These are phyloP conservation scores for Pseudozyma flocculosa DNA, from an alignment of 1,284 basidiomycete species.

Conservation along the genomic window DNA sequence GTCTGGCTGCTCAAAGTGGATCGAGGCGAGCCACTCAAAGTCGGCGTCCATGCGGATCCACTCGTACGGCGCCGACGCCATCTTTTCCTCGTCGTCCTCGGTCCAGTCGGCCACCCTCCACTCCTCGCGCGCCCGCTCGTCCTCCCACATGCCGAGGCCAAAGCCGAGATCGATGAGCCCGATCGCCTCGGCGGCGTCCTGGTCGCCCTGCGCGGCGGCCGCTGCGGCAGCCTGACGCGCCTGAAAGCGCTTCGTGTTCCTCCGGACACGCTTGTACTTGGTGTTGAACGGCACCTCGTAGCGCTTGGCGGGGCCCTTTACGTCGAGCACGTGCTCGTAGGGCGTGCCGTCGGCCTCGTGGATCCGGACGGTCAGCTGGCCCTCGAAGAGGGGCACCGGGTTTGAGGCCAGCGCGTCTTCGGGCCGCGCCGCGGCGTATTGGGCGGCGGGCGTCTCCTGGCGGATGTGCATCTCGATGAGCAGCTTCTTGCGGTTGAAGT, in stretches of 20 bases:
- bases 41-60: slow-evolving; percentile 99
- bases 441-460: slow-evolving; percentile 76
- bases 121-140: slow-evolving; percentile 72
- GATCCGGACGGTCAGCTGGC: slow-evolving; percentile 96
- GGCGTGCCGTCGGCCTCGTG: slow-evolving; percentile 99
- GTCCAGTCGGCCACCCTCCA: slow-evolving; percentile 94
- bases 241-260: slow-evolving; percentile 90
- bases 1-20: slow-evolving; percentile 92
- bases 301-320: slow-evolving; percentile 79
- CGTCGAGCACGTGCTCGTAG: slow-evolving; percentile 95
- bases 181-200: slow-evolving; percentile 83
- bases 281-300: slow-evolving; percentile 99
- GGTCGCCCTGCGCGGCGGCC: slow-evolving; percentile 72
- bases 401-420: slow-evolving; percentile 51
- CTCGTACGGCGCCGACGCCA: slow-evolving; percentile 85
- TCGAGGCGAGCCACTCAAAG: slow-evolving; percentile 93
- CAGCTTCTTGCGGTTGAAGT: slow-evolving; percentile 97
- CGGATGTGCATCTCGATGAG: slow-evolving; percentile 92
- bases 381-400: slow-evolving; percentile 63
- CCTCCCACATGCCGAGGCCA: slow-evolving; percentile 91
- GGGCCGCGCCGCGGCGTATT: slow-evolving; percentile 46
- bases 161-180: slow-evolving; percentile 94
- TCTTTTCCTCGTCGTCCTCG: slow-evolving; percentile 88
- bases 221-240: slow-evolving; percentile 90
- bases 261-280: slow-evolving; percentile 95